A percentile compares a stretch with the other conserved stretches of the same genome.
Conservation (phyloP, 164 flowering plant species). For the Kingdonia uniflora region DNA sequence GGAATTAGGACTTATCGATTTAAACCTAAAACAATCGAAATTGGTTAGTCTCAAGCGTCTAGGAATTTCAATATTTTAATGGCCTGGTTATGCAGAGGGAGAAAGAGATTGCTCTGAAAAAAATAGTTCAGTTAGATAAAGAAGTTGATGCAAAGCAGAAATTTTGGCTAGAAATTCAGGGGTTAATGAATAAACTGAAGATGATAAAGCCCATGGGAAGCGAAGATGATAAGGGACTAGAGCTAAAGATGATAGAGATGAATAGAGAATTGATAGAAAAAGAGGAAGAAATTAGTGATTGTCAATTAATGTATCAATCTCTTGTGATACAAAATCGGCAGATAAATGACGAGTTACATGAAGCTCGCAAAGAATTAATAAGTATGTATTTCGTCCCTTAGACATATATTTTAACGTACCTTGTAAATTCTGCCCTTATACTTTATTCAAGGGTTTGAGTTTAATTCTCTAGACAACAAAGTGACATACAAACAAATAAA, state of each 20-base stretch:
- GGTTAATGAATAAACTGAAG: constrained; percentile 57
- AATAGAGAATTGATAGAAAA: no score
- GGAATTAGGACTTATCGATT: no score
- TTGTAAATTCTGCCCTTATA: background rate
- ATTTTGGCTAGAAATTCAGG: constrained; percentile 61
- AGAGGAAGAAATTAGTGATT: no score
- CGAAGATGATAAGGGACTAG: constrained; percentile 37
- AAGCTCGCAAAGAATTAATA: no score
- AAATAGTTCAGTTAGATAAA: constrained; percentile 40
- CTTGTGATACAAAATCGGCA: no score
- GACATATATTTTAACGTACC: background rate
- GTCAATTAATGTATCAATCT: no score
- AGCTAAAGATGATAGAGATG: no score
- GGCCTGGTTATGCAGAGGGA: constrained; percentile 32
- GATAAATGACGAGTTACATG: constrained; percentile 53
- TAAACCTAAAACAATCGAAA: no score
- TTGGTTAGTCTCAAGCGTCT: no score
- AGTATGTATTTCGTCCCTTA: constrained; percentile 12
- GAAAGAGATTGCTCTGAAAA: constrained; percentile 44
- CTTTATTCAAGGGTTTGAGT: background rate
- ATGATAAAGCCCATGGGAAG: constrained; percentile 48
- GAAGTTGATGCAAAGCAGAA: constrained; percentile 60
- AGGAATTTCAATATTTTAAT: constrained; percentile 5
- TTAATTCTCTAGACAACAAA: no score
- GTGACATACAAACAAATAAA: background rate